Evolutionary conservation across 768 basidiomycete genomes (phyloP).

Genomic region (Leccinum imitatum): DNA sequence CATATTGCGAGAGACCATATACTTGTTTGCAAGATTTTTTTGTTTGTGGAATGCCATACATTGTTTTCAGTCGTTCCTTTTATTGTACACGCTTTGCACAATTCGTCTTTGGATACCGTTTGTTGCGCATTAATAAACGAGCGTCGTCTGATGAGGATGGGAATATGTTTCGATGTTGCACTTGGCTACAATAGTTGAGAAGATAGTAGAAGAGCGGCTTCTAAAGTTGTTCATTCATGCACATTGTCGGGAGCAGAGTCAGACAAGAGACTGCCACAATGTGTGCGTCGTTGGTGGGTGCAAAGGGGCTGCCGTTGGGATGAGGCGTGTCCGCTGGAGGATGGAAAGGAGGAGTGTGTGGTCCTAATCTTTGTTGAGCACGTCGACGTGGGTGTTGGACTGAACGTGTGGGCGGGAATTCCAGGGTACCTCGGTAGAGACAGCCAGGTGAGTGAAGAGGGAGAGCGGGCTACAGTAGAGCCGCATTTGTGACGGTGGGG

Average conservation of each 20-base stretch:
- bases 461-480: constrained; percentile 36
- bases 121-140: constrained; percentile 12
- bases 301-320: constrained; percentile 84
- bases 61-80: not conserved
- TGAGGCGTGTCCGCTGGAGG: constrained; percentile 80
- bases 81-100: constrained; percentile 13
- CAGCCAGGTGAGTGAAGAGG: constrained; percentile 23
- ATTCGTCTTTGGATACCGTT: constrained; percentile 4
- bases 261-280: constrained; percentile 32
- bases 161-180: constrained; percentile 5
- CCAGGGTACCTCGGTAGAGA: constrained; percentile 18
- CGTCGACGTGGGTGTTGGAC: constrained; percentile 72
- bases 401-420: constrained; percentile 20
- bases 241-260: constrained; percentile 68
- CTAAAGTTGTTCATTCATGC: constrained; percentile 73
- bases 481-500: constrained; percentile 25
- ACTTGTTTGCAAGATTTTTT: no score
- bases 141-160: constrained; percentile 2
- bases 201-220: constrained; percentile 95
- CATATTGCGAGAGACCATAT: constrained; percentile 4
- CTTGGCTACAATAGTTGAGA: constrained; percentile 27
- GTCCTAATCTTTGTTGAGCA: constrained; percentile 71
- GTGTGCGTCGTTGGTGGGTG: constrained; percentile 90
- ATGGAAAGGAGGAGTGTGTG: constrained; percentile 73
- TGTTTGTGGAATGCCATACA: no score